phyloP scores from a whole-genome alignment of 169 alveolate genomes.

The Besnoitia besnoiti region DNA sequence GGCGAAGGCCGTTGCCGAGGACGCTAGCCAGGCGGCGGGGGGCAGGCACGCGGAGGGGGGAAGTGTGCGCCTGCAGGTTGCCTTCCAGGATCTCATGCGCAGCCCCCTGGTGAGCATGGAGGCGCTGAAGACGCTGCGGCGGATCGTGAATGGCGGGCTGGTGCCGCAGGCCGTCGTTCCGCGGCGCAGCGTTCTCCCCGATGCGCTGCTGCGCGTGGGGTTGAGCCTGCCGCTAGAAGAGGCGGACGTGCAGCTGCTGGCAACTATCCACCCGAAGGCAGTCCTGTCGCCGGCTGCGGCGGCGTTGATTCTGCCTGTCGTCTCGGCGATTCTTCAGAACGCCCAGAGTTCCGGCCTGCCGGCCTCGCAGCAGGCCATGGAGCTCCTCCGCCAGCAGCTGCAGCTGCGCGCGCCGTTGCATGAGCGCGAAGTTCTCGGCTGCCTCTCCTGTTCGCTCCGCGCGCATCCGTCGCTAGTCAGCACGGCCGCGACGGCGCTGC shows the following conservation, averaged over 20 bases:
- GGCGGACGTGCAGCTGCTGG: slow-evolving; percentile 15
- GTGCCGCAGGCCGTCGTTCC: slow-evolving; percentile 44
- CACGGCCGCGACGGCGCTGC: slow-evolving; percentile 21
- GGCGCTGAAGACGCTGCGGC: slow-evolving; percentile 29
- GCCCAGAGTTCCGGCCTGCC: slow-evolving; percentile 46
- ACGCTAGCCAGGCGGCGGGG: not conserved
- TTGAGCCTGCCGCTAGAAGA: not conserved
- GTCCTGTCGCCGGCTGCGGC: slow-evolving; percentile 45
- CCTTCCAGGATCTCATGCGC: slow-evolving; percentile 9
- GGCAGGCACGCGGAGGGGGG: not conserved
- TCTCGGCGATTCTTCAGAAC: slow-evolving; percentile 47
- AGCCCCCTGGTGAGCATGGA: slow-evolving; percentile 26
- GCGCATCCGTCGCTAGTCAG: slow-evolving; percentile 33
- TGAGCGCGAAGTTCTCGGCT: slow-evolving; percentile 26
- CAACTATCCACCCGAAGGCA: not conserved
- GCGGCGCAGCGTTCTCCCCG: slow-evolving; percentile 39
- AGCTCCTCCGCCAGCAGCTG: slow-evolving; percentile 66
- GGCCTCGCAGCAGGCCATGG: slow-evolving; percentile 57
- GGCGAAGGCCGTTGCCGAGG: not conserved
- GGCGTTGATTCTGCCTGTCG: slow-evolving; percentile 57
- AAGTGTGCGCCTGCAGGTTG: not conserved
- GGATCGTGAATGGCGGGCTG: slow-evolving; percentile 19
- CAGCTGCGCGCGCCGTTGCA: slow-evolving; percentile 48
- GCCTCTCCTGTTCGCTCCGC: slow-evolving; percentile 52
- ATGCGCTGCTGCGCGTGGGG: slow-evolving; percentile 53